Evolutionary conservation across 116 monocot species (phyloP), one percentile per base, ranked within the genome.

Genomic region (Iris pallida): DNA sequence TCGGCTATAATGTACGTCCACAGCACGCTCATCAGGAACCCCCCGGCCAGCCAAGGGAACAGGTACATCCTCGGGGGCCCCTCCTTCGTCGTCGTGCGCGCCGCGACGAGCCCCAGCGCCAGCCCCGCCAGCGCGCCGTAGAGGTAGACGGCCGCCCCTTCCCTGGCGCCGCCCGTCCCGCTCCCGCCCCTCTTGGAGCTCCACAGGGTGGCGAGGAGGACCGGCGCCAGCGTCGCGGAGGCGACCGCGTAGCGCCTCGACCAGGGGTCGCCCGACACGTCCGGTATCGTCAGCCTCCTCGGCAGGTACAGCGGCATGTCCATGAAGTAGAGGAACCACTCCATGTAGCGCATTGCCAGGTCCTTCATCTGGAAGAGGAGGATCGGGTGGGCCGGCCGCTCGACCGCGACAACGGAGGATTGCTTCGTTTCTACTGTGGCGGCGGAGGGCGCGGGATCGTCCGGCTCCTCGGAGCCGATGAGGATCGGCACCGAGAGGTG

Each of bases 1-100:
- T 68, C 59, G 8, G 87, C 78, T 5, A 73, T 57, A 42, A 83
- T 73, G 67, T 78, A 88, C 0, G 83, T 71, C 83, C 88, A 88
- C 5, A 73, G 30, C 11, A 88, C 81, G 15, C 83, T 83, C 88
- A 81, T 83, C 45, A 81, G 41, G 55, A 88, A 81, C n/a, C 83
- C 78, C 9, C 74, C 65, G 3, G 64, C 74, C 0, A 85, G 71
- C 83, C 81, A 88, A 4, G 78, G 70, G 44, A 81, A 45, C 10
- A 70, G 16, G 48, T 52, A 48, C 44, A 41, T 72, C 55, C 48
- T 73, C 1, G 83, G 82, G 0, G 85, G 85, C 5, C 41, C n/a
- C 19, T 20, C 30, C 68, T 69, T 58, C 1, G 79, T 88, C 7
- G 72, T 71, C 48, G 55, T 56, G 14, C 58, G 15, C n/a, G 84